Base-by-base conservation (phyloP, 1,284 basidiomycete genomes). In the Ustilago crameri region DNA sequence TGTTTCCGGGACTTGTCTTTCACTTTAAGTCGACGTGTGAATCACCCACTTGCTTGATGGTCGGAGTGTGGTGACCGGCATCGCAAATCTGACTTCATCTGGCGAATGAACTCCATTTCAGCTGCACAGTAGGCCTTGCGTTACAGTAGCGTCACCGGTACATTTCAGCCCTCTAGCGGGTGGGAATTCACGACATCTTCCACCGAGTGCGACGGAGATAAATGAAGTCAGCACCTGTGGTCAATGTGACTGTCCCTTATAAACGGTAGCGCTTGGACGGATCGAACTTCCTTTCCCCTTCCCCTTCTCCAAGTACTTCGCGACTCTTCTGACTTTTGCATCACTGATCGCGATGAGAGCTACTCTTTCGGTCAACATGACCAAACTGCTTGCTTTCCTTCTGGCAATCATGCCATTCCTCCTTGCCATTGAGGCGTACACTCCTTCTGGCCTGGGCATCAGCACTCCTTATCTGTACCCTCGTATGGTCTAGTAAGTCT, bases 311-410 rank as follows among this genome's bases (percentile, higher is more conserved):
- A 15, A 20, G 26, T 34, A 9, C 20, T 35, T 18, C n/a, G n/a
- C 20, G 26, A 40, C 23, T 23, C 18, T 14, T 37, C 2, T n/a
- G 8, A 42, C 8, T 17, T 17, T 15, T 12, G 9, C 20, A 15
- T 38, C 20, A 18, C n/a, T 30, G 30, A 30, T 30, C 42, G 53
- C 14, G 18, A 66, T 66, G 63, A 55, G 45, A 43, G 37, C 32
- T 9, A 9, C 7, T 22, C 41, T 60, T 3, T 49, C 64, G 7
- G 27, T 56, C 40, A 56, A 49, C 49, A 56, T 60, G 37, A 18
- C 49, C 41, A 60, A 48, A 56, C 57, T 66, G 23, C 57, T 60
- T 8, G 30, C 57, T 1, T 23, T 66, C 26, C 34, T 66, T 24
- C 42, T 60, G 12, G 44, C 55, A 9, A 20, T 51, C 27, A 41